Base-by-base conservation (phyloP, 129 eudicot genomes). In the Deinandra increscens region DNA sequence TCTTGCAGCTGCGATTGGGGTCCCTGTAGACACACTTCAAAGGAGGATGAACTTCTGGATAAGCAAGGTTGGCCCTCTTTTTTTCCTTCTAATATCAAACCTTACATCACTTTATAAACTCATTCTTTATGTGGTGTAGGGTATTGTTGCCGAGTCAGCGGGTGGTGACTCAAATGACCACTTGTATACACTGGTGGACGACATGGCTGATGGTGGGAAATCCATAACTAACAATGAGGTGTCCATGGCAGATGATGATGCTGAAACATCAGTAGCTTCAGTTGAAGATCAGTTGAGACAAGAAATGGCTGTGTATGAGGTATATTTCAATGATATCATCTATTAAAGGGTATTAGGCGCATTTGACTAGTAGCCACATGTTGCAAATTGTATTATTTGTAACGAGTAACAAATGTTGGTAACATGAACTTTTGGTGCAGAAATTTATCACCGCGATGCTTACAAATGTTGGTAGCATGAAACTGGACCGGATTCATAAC, bases 281-380 rank as follows among this genome's bases (percentile, higher is more conserved):
- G 84, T 83, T 66, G 97, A 93, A 75, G 99, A 93, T 80, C 99
- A 93, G 69, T 73, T 93, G 46, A 89, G 75, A 48, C 87, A 89
- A 78, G 99, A 93, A 78, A 93, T 93, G 99, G 85, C 97, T 3
- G 86, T 93, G 18, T 93, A 93, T 51, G 97, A 93, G 99, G 99
- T 93, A 93, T 58, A 12, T 61, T 58, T 55, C 2, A 55, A 20
- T 11, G 15, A 23, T 23, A 23, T 9, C 7, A 22, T 0, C 6
- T 50, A 6, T 3, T 4, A 11, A 55, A 58, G 17, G 39, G 1
- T 11, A 7, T 60, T 60, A 60, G 14, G 0, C 4, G 11, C 38
- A 11, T 23, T 26, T 54, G 36, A 54, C 60, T 54, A 54, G 3
- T 54, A 54, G 3, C 22, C 60, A 20, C 59, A 19, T 51, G 7